Conservation (phyloP, 805 yeast genomes). For the Vanderwaltozyma polyspora region DNA sequence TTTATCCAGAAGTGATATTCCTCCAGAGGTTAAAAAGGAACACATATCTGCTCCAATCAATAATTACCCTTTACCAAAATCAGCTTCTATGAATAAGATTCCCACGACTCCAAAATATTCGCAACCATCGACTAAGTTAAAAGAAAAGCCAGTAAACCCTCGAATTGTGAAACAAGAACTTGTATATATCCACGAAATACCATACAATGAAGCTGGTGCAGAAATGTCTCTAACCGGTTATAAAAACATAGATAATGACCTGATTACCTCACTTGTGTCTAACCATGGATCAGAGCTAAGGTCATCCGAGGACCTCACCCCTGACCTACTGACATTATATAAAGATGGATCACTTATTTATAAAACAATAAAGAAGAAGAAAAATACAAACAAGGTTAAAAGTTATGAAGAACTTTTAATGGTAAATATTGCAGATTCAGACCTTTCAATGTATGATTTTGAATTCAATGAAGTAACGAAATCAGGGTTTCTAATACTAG, state of each 20-base stretch:
- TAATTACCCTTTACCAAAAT: too few species aligned
- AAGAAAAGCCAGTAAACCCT: background rate
- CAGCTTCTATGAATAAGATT: too few species aligned
- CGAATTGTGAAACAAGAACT: conserved; percentile 19
- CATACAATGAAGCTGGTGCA: conserved; percentile 16
- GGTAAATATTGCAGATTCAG: conserved; percentile 29
- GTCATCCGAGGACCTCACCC: conserved; percentile 2
- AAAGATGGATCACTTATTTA: conserved; percentile 15
- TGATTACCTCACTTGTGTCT: conserved; percentile 16
- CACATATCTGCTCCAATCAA: too few species aligned
- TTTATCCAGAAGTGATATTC: background rate
- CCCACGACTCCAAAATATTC: background rate
- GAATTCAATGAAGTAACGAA: conserved; percentile 53
- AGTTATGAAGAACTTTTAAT: conserved; percentile 8
- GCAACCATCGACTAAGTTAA: background rate
- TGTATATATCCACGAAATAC: conserved; percentile 19
- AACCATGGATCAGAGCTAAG: conserved; percentile 8
- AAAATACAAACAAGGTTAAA: background rate
- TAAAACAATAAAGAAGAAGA: background rate
- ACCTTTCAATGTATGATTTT: conserved; percentile 69
- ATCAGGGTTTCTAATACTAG: conserved; percentile 55
- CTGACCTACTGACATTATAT: conserved; percentile 12
- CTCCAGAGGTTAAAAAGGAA: too few species aligned
- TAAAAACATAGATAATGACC: conserved; percentile 16
- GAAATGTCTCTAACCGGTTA: conserved; percentile 17